phyloP scores from a whole-genome alignment of 192 early-diverging fungal genomes.

The Backusella macrospora region DNA sequence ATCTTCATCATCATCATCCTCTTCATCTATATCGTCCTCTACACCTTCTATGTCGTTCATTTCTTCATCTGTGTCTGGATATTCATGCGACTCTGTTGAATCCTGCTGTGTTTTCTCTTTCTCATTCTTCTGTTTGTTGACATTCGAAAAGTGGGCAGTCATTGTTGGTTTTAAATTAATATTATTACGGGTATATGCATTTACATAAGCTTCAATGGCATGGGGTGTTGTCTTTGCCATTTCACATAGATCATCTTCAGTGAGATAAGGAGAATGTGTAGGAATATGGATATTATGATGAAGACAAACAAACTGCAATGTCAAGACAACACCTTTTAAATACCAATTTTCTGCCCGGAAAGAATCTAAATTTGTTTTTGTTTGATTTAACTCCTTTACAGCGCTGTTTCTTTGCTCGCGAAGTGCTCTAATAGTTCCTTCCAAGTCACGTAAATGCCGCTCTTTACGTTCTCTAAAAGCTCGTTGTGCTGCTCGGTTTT shows the following conservation, averaged over 20 bases:
- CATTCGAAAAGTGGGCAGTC: slow-evolving; percentile 27
- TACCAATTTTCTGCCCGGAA: slow-evolving; percentile 52
- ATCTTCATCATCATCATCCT: neutral
- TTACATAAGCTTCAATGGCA: slow-evolving; percentile 42
- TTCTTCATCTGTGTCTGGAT: neutral
- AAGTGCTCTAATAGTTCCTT: slow-evolving; percentile 71
- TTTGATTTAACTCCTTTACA: slow-evolving; percentile 43
- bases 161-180: slow-evolving; percentile 34
- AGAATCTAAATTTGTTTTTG: slow-evolving; percentile 48
- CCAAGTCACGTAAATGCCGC: slow-evolving; percentile 74
- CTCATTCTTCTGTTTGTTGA: slow-evolving; percentile 4
- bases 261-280: slow-evolving; percentile 38
- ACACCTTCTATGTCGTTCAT: neutral
- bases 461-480: slow-evolving; percentile 91
- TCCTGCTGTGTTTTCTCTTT: neutral
- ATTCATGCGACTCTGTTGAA: too few relatives aligned
- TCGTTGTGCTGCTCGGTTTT: slow-evolving; percentile 88
- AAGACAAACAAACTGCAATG: slow-evolving; percentile 48
- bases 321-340: slow-evolving; percentile 51
- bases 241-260: slow-evolving; percentile 34
- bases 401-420: slow-evolving; percentile 60
- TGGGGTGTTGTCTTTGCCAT: slow-evolving; percentile 40
- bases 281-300: slow-evolving; percentile 42
- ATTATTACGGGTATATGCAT: slow-evolving; percentile 39
- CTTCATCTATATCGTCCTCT: neutral